Conservation (phyloP, 2,329 filamentous ascomycete species). For the Epichloe gansuensis region DNA sequence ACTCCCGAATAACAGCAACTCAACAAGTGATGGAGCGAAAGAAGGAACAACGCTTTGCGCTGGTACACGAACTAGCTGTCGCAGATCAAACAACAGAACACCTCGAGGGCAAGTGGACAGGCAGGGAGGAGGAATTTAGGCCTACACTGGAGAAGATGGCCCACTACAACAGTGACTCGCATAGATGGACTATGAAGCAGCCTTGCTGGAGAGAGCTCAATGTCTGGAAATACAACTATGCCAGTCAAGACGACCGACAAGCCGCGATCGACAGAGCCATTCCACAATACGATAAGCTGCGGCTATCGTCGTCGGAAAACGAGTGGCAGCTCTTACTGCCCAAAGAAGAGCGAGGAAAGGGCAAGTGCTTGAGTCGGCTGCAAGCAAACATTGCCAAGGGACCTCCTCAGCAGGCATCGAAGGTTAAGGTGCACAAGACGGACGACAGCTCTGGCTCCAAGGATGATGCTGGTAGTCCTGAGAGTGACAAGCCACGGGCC, state of each 20-base stretch:
- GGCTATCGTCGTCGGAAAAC: slow-evolving; percentile 41
- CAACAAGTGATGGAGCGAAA: slow-evolving; percentile 40
- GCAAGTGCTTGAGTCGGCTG: slow-evolving; percentile 48
- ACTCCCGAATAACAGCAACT: slow-evolving; percentile 35
- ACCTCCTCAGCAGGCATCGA: slow-evolving; percentile 33
- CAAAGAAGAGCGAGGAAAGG: slow-evolving; percentile 42
- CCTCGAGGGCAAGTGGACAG: slow-evolving; percentile 37
- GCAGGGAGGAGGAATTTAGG: slow-evolving; percentile 41
- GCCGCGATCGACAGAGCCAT: slow-evolving; percentile 49
- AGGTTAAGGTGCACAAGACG: slow-evolving; percentile 36
- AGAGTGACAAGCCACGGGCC: slow-evolving; percentile 18
- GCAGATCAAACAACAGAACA: slow-evolving; percentile 37
- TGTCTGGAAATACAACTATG: slow-evolving; percentile 50
- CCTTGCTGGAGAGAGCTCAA: slow-evolving; percentile 52
- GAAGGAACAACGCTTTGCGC: slow-evolving; percentile 38
- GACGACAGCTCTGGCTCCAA: slow-evolving; percentile 33
- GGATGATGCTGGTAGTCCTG: slow-evolving; percentile 22
- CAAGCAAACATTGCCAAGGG: slow-evolving; percentile 46
- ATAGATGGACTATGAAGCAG: slow-evolving; percentile 45
- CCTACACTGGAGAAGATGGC: slow-evolving; percentile 46
- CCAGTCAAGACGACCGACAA: slow-evolving; percentile 41
- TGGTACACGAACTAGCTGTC: slow-evolving; percentile 51
- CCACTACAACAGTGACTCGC: slow-evolving; percentile 32
- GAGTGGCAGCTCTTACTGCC: slow-evolving; percentile 52
- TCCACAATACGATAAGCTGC: slow-evolving; percentile 45